A percentile compares a stretch with the other conserved stretches of the same genome.
Conservation (phyloP, 2,329 filamentous ascomycete genomes). For the Blastomyces gilchristii region DNA sequence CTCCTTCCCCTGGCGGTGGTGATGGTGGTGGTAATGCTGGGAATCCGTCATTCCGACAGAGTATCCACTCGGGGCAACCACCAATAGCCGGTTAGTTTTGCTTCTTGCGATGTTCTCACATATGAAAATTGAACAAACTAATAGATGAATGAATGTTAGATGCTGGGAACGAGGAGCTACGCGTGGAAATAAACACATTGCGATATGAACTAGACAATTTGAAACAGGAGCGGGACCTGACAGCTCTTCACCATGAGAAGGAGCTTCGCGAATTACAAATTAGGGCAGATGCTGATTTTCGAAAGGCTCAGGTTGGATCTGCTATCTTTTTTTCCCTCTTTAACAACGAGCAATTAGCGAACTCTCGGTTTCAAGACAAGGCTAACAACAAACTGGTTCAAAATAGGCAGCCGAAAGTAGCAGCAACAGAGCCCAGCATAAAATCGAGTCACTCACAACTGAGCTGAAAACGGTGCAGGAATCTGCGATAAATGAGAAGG, state of each 20-base stretch:
- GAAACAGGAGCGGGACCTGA: conserved; percentile 78
- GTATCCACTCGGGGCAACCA: conserved; percentile 25
- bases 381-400: not conserved
- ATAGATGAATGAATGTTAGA: conserved; percentile 20
- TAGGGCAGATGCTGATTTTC: conserved; percentile 77
- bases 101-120: not conserved
- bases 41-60: conserved; percentile 30
- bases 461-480: conserved; percentile 48
- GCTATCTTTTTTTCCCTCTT: not conserved
- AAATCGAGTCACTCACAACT: conserved; percentile 44
- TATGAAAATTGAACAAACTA: not conserved
- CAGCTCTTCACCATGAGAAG: conserved; percentile 66
- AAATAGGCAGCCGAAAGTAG: conserved; percentile 43
- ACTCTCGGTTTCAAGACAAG: not conserved
- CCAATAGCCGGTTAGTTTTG: conserved; percentile 28
- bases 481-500: conserved; percentile 45
- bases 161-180: conserved; percentile 61
- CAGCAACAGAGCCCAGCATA: conserved; percentile 42
- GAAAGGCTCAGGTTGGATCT: conserved; percentile 46
- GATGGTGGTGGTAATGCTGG: conserved; percentile 22
- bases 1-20: conserved; percentile 15
- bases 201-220: conserved; percentile 79
- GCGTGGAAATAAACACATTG: conserved; percentile 78
- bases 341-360: not conserved
- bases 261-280: conserved; percentile 71